A percentile compares a stretch with the other conserved stretches of the same genome.
These are phyloP conservation scores for Marchantia paleacea DNA, from an alignment of 225 moss, liverwort and hornwort genomes.

Conservation along the genomic window DNA sequence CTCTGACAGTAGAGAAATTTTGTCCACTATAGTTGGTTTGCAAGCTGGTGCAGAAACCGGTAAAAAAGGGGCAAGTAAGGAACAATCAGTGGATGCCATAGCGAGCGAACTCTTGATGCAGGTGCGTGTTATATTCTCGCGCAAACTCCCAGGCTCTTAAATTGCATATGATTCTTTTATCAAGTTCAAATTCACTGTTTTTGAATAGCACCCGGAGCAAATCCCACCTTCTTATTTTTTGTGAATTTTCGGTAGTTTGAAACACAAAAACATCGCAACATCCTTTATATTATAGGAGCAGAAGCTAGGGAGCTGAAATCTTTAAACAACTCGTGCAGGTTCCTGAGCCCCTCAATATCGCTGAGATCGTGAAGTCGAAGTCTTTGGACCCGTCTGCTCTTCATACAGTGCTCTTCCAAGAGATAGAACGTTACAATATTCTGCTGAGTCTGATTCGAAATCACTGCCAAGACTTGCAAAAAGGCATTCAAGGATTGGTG, in stretches of 20 bases:
- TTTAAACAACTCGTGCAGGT: slow-evolving; percentile 33
- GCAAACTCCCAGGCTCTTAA: background rate
- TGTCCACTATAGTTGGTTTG: slow-evolving; percentile 56
- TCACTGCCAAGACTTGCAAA: slow-evolving; percentile 54
- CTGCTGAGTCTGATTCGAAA: slow-evolving; percentile 53
- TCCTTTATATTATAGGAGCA: no score
- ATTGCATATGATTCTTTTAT: background rate
- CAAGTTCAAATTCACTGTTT: no score
- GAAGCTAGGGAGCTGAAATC: no score
- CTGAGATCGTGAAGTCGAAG: slow-evolving; percentile 53
- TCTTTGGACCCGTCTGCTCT: slow-evolving; percentile 67
- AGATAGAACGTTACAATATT: slow-evolving; percentile 67
- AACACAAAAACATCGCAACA: no score
- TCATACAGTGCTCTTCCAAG: slow-evolving; percentile 70
- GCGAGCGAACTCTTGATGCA: slow-evolving; percentile 59
- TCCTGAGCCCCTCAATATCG: slow-evolving; percentile 61
- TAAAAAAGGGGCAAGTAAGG: slow-evolving; percentile 45
- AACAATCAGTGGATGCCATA: slow-evolving; percentile 57
- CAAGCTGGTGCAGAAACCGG: slow-evolving; percentile 46
- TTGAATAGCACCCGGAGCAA: no score
- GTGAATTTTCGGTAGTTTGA: no score
- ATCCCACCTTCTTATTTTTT: no score
- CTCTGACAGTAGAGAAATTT: slow-evolving; percentile 54
- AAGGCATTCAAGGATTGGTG: slow-evolving; percentile 64
- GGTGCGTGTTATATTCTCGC: slow-evolving; percentile 24